phyloP scores from a whole-genome alignment of 2,329 filamentous ascomycete species.

The Pyrenophora teres region DNA sequence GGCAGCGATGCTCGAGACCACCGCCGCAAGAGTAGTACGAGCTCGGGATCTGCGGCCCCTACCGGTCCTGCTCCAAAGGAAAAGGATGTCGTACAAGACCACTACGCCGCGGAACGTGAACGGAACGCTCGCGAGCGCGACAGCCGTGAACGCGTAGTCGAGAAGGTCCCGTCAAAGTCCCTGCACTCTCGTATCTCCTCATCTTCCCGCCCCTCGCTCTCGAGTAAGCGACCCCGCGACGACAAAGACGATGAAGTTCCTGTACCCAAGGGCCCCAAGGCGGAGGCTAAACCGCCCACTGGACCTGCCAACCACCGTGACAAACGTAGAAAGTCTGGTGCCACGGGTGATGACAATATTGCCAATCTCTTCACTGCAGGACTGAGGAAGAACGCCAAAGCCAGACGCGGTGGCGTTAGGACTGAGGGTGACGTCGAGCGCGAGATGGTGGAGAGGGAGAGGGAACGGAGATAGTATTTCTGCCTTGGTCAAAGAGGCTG shows the following conservation, averaged over 20 bases:
- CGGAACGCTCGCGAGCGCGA: slow-evolving; percentile 41
- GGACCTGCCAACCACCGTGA: slow-evolving; percentile 40
- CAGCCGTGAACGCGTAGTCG: slow-evolving; percentile 32
- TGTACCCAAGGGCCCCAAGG: slow-evolving; percentile 18
- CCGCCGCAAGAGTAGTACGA: slow-evolving; percentile 26
- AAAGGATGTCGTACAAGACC: slow-evolving; percentile 49
- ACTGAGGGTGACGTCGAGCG: slow-evolving; percentile 40
- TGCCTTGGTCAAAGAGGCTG: neutral
- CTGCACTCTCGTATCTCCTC: slow-evolving; percentile 27
- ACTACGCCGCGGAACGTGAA: slow-evolving; percentile 73
- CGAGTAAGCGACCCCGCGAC: slow-evolving; percentile 37
- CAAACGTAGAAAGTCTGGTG: slow-evolving; percentile 37
- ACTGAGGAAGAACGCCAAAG: slow-evolving; percentile 38
- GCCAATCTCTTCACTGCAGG: slow-evolving; percentile 38
- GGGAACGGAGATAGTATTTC: slow-evolving; percentile 28
- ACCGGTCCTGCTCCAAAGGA: slow-evolving; percentile 18
- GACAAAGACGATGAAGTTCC: slow-evolving; percentile 25
- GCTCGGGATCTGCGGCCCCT: slow-evolving; percentile 22
- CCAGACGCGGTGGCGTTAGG: slow-evolving; percentile 40
- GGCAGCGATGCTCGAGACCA: slow-evolving; percentile 21
- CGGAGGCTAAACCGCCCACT: slow-evolving; percentile 28
- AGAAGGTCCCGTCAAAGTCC: slow-evolving; percentile 25
- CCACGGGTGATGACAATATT: slow-evolving; percentile 32
- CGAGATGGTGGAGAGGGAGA: slow-evolving; percentile 40
- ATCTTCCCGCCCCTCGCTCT: slow-evolving; percentile 24